Conservation (phyloP, 805 yeast species). For the Metschnikowia shivogae region DNA sequence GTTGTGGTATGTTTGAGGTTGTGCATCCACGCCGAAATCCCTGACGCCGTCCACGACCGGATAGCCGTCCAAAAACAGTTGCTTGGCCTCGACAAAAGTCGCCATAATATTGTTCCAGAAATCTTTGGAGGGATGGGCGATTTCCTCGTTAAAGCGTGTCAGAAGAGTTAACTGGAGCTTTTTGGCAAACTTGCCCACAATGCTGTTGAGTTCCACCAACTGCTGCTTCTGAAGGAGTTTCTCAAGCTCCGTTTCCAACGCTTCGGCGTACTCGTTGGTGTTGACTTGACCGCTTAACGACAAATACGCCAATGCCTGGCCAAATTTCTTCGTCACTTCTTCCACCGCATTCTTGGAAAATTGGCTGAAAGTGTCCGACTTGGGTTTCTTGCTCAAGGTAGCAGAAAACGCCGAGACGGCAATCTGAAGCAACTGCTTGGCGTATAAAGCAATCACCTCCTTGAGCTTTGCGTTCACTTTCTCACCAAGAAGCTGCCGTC, state of each 20-base stretch:
- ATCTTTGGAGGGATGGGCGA: conserved; percentile 46
- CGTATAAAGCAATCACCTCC: conserved; percentile 36
- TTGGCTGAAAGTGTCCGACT: conserved; percentile 10
- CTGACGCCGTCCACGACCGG: conserved; percentile 22
- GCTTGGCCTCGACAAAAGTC: conserved; percentile 51
- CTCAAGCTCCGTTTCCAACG: conserved; percentile 12
- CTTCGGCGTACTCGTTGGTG: conserved; percentile 18
- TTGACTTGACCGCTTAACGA: conserved; percentile 28
- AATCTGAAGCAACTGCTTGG: conserved; percentile 15
- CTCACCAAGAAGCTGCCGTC: conserved; percentile 45
- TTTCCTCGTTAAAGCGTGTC: conserved; percentile 45
- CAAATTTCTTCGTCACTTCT: conserved; percentile 14
- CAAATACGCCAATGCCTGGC: conserved; percentile 15
- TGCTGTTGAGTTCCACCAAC: conserved; percentile 28
- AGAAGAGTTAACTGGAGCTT: conserved; percentile 45
- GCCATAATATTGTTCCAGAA: conserved; percentile 21
- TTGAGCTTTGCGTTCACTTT: conserved; percentile 44
- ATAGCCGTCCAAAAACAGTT: conserved; percentile 10
- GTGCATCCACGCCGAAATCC: conserved; percentile 67
- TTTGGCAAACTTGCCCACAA: conserved; percentile 41
- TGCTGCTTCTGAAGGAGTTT: conserved; percentile 36
- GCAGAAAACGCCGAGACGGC: conserved; percentile 10
- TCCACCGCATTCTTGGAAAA: conserved; percentile 9
- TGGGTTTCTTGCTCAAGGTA: conserved; percentile 11
- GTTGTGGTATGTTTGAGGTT: conserved; percentile 36